phyloP scores from a whole-genome alignment of 78 protist species.

The Cavenderia fasciculata region DNA sequence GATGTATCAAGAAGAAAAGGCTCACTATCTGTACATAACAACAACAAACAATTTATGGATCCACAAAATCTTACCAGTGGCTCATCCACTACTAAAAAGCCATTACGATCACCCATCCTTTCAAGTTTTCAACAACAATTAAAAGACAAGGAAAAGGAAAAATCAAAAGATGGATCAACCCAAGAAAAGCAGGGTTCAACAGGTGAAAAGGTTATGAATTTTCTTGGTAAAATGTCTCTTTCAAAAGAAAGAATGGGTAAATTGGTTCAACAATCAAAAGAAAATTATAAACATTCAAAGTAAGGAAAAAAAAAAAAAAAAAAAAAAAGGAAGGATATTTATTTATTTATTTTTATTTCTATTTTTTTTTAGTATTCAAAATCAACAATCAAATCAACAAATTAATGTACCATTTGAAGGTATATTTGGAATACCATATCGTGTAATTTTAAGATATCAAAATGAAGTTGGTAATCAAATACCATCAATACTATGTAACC shows the following conservation, averaged over 20 bases:
- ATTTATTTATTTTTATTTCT: no score
- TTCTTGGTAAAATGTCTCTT: constrained; percentile 37
- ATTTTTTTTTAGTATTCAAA: not conserved
- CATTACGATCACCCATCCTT: no score
- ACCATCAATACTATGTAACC: constrained; percentile 47
- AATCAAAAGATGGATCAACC: not conserved
- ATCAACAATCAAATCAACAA: not conserved
- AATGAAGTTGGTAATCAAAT: constrained; percentile 43
- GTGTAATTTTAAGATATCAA: constrained; percentile 57
- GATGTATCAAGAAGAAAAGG: not conserved
- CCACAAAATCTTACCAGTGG: no score
- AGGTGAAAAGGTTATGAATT: constrained; percentile 32
- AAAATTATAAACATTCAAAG: constrained; percentile 5
- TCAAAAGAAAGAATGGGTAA: constrained; percentile 71
- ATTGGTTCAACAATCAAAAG: constrained; percentile 40
- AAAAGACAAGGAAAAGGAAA: not conserved
- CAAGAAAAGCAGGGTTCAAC: not conserved
- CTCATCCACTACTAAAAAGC: not conserved
- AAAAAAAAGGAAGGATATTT: no score
- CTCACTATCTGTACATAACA: not conserved
- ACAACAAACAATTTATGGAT: no score
- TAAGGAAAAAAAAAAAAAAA: no score
- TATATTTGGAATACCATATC: constrained; percentile 59
- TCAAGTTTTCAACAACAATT: not conserved
- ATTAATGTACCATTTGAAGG: constrained; percentile 51